Evolutionary conservation across 2,329 filamentous ascomycete genomes (phyloP), one percentile per base, ranked within the genome.

Genomic region (Venturia aucupariae): DNA sequence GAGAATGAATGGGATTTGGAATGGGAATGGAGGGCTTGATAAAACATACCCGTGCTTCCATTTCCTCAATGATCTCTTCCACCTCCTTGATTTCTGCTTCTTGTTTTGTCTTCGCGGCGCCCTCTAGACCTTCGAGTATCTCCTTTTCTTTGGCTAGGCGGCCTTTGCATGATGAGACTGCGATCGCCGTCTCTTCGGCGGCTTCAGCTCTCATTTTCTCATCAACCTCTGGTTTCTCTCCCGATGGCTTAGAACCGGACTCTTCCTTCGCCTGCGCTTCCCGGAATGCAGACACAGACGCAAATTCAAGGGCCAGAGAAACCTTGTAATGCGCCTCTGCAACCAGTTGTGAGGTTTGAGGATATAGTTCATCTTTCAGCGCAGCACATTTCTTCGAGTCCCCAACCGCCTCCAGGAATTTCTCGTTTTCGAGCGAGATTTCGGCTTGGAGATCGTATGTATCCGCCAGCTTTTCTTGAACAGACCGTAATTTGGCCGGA

Each of bases 281-380:
- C 15, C 80, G 76, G 1, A 84, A 81, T 22, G 80, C 82, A 6
- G 87, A 90, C 57, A 94, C 85, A 0, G 91, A 94, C 4, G 90
- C 90, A 70, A 97, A 97, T 73, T 99, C 94, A 35, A 99, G 83
- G 0, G 94, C 94, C 19, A 99, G 84, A 0, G 93, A 96, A 32
- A 99, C 86, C 77, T 97, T 97, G 80, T 90, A 99, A 78, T 99
- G 92, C 19, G 90, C 93, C 79, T 99, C 94, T 51, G 94, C 93
- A 65, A 97, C 84, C 62, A 95, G 83, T 70, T 92, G 89, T 17
- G 90, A 91, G 67, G 95, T 90, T 61, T 88, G 82, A 0, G 90
- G 83, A 72, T 90, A 92, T 2, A 97, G 82, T 61, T 89, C 83
- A 69, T 90, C 78, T 76, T 95, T 95, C 71, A 95, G 84, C 48